Percentiles rank a stretch among this genome's conserved stretches.
phyloP scores from a whole-genome alignment of 768 basidiomycete species.

The Podaxis pistillaris region DNA sequence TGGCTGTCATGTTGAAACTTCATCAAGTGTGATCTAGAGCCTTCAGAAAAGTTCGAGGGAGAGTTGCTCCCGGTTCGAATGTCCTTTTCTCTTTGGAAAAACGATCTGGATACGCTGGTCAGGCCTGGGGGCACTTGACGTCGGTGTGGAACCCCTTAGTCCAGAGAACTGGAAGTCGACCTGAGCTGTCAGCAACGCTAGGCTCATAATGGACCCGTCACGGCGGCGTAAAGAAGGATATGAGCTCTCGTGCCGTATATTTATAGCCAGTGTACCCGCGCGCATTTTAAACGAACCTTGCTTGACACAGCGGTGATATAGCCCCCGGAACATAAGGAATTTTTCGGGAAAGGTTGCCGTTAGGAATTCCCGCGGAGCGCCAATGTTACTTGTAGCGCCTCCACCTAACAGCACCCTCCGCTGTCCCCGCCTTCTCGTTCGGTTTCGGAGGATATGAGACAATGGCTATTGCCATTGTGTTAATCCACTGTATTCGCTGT shows the following conservation, averaged over 20 bases:
- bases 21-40: not conserved
- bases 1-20: not conserved
- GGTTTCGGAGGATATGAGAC: not conserved
- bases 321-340: not conserved
- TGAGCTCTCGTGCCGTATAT: not conserved
- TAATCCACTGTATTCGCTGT: not conserved
- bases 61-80: not conserved
- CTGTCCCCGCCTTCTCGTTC: not conserved
- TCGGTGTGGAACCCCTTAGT: not conserved
- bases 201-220: not conserved
- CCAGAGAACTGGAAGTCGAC: constrained; percentile 2
- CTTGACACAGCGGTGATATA: constrained; percentile 6
- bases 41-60: not conserved
- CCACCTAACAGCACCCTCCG: not conserved
- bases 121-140: not conserved
- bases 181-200: not conserved
- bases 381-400: not conserved
- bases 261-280: not conserved
- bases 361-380: not conserved
- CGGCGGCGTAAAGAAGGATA: constrained; percentile 1
- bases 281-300: constrained; percentile 6
- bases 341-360: not conserved
- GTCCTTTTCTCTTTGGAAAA: not conserved
- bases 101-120: not conserved
- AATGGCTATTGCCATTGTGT: not conserved